Evolutionary conservation across 345 rosid species (phyloP), one percentile per base, ranked within the genome.

Genomic region (Murraya paniculata): DNA sequence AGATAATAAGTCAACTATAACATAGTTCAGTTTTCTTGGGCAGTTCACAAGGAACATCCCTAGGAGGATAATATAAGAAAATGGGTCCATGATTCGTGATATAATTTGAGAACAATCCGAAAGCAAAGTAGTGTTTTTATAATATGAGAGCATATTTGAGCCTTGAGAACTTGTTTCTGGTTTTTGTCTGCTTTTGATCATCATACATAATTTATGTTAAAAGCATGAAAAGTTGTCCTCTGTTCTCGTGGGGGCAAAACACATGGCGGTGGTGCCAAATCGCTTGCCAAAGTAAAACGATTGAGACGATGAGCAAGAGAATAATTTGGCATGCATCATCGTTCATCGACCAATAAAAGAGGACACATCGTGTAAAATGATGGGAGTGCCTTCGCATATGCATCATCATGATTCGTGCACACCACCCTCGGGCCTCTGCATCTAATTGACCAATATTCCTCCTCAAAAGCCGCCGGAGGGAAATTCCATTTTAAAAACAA

Each of bases 21-120:
- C 39, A 80, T 53, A 75, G 74, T 83, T 91, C 86, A 71, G 93
- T 90, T 88, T 71, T 87, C 89, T 91, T 72, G 91, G 86, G 94
- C 95, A 87, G 95, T 86, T 86, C 89, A 84, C 81, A 73, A 65
- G 73, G 79, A 79, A 65, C 78, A 80, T 50, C 70, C 83, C 84
- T 70, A 77, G 38, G 55, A 33, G 80, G 59, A 83, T 84, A 77
- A 65, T 77, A 73, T 79, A 74, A 65, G 5, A 82, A 75, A 76
- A 78, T 66, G 53, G 21, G 7, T 71, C 30, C 45, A 31, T 71
- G 13, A 7, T 73, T 65, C 59, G 9, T 75, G 24, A 36, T 65
- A 50, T 50, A 71, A 53, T 16, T 5, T 48, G 50, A n/a, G 71
- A 50, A 75, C 9, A 64, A 75, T 48, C 45, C 50, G n/a, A 62